Evolutionary conservation across 192 early-diverging fungal species (phyloP).

Genomic region (Coemansia sp.): DNA sequence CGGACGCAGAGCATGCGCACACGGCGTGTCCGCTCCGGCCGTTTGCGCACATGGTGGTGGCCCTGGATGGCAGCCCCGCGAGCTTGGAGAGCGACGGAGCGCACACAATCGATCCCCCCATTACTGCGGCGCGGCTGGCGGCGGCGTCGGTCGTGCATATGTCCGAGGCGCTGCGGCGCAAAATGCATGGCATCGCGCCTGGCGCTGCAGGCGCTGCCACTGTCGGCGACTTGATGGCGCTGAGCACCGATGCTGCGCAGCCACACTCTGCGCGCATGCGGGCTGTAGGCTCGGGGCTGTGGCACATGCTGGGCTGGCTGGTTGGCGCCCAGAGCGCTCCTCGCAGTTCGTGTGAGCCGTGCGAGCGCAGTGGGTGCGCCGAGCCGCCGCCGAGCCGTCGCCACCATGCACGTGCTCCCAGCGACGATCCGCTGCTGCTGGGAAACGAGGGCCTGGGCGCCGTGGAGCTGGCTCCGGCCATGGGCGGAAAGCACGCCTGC

Average conservation of each 20-base stretch:
- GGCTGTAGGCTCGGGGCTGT: constrained; percentile 33
- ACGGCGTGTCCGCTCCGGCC: constrained; percentile 51
- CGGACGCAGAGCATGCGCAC: constrained; percentile 48
- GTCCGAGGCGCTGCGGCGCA: constrained; percentile 46
- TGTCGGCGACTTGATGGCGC: constrained; percentile 37
- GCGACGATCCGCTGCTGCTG: constrained; percentile 46
- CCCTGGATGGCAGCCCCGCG: constrained; percentile 9
- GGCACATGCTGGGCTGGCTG: constrained; percentile 54
- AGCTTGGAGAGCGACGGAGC: constrained; percentile 4
- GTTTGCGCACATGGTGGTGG: constrained; percentile 54
- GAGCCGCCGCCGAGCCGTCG: constrained; percentile 3
- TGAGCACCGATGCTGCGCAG: constrained; percentile 13
- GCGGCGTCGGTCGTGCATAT: constrained; percentile 34
- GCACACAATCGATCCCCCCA: constrained; percentile 14
- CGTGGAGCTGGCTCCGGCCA: constrained; percentile 39
- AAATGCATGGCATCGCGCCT: constrained; percentile 33
- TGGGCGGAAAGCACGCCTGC: constrained; percentile 15
- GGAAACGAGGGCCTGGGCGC: constrained; percentile 53
- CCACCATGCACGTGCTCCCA: constrained; percentile 16
- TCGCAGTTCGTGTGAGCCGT: background rate
- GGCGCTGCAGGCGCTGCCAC: constrained; percentile 11
- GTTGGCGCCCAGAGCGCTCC: constrained; percentile 25
- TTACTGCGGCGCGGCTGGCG: constrained; percentile 23
- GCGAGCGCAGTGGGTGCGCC: background rate
- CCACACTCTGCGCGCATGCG: constrained; percentile 18